phyloP scores from a whole-genome alignment of 1,284 basidiomycete species.

The Trichosporon sp. region DNA sequence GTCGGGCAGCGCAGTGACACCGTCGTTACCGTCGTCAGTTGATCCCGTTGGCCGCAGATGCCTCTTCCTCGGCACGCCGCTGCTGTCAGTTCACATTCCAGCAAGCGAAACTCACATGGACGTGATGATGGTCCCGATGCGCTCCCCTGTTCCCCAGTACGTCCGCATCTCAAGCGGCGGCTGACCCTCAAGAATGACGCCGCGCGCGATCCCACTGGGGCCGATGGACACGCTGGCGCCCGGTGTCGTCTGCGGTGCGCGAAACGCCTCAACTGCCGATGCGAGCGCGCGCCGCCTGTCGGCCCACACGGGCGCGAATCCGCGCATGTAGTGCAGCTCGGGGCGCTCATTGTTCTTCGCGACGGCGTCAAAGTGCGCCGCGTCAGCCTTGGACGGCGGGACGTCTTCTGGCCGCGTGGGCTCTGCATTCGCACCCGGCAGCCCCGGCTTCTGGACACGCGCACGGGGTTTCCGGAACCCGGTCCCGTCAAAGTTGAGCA shows the following conservation, averaged over 20 bases:
- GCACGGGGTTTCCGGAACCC: constrained; percentile 8
- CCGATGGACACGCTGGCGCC: constrained; percentile 42
- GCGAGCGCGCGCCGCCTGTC: constrained; percentile 32
- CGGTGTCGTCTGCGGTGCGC: constrained; percentile 27
- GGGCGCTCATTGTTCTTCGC: constrained; percentile 26
- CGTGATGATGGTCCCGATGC: constrained; percentile 35
- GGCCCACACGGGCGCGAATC: constrained; percentile 40
- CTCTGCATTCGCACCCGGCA: not conserved
- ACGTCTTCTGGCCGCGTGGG: constrained; percentile 14
- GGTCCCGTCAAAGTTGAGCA: constrained; percentile 21
- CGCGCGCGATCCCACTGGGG: constrained; percentile 37
- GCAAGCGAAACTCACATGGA: constrained; percentile 26
- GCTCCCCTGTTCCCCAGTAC: constrained; percentile 33
- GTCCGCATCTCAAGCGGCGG: constrained; percentile 18
- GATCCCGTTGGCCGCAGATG: not conserved
- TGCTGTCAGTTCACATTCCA: not conserved
- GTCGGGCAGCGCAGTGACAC: not conserved
- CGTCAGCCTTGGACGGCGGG: constrained; percentile 21
- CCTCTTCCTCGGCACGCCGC: not conserved
- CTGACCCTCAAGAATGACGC: constrained; percentile 41
- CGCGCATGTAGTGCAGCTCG: constrained; percentile 22
- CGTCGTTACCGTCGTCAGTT: not conserved
- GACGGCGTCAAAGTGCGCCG: constrained; percentile 24
- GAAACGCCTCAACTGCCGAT: constrained; percentile 33
- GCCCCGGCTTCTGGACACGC: not conserved